Evolutionary conservation across 345 rosid species (phyloP), one percentile per base, ranked within the genome.

Genomic region (Euclidium syriacum): DNA sequence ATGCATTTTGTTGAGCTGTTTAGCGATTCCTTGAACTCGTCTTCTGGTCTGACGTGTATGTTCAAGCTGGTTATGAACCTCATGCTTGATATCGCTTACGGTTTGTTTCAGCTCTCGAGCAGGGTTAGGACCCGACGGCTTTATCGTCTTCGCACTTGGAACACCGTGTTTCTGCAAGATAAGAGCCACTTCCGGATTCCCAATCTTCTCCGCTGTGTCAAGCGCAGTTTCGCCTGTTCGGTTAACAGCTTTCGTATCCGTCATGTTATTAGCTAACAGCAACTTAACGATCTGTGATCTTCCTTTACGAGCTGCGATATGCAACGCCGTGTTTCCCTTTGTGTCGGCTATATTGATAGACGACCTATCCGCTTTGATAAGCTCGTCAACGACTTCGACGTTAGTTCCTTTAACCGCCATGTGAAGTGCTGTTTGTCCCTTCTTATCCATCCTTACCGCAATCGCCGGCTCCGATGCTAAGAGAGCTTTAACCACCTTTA

Each of bases 381-480:
- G 61, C 76, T 65, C 84, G 17, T 85, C 82, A 55, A 83, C 92
- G 20, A 85, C 81, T 63, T 72, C 85, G 3, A 74, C 67, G 18
- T 59, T 87, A 59, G 85, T 86, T 3, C 95, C 97, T 77, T 90
- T 90, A 30, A 65, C 97, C 2, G 95, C 95, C 97, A 87, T 90
- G 74, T 90, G 95, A 65, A 90, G 90, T 2, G 97, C 80, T 0
- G 97, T 90, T 71, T 87, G 97, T 24, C 97, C 97, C 76, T 90
- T 87, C 59, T 85, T 87, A 65, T 90, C 97, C 8, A 69, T 76
- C 78, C 95, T 76, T 1, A 58, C 50, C 8, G 83, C 81, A 10
- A 80, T 75, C 4, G 62, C 73, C 1, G 84, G 88, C 64, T 90
- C 97, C 10, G 71, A 67, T 19, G 73, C 74, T 53, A 85, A 54